Evolutionary conservation across 208 protist genomes (phyloP).

Genomic region (Trypanosoma boissoni): DNA sequence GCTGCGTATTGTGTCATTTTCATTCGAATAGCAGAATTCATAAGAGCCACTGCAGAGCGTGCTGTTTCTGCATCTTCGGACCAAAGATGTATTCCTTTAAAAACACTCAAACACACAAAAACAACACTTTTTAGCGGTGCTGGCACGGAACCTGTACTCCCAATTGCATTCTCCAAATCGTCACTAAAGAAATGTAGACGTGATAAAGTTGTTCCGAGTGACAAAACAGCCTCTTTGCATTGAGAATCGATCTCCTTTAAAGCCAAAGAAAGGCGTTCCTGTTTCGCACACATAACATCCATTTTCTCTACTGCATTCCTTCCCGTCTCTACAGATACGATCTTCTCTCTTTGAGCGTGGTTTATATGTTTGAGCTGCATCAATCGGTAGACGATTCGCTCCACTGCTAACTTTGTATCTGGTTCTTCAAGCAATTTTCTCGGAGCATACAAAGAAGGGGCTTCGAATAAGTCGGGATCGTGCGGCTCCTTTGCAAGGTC

Average conservation of each 20-base stretch:
- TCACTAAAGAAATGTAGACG: slow-evolving; percentile 85
- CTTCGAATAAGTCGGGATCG: slow-evolving; percentile 51
- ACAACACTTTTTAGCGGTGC: slow-evolving; percentile 62
- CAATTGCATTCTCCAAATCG: slow-evolving; percentile 59
- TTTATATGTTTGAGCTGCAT: slow-evolving; percentile 58
- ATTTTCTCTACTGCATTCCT: slow-evolving; percentile 28
- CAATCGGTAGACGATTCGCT: slow-evolving; percentile 69
- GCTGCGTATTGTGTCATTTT: slow-evolving; percentile 81
- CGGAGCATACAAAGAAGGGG: slow-evolving; percentile 64
- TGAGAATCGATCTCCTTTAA: slow-evolving; percentile 59
- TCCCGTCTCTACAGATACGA: slow-evolving; percentile 1
- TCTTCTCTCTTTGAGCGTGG: slow-evolving; percentile 12
- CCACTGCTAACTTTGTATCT: slow-evolving; percentile 59
- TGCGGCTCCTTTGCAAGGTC: slow-evolving; percentile 44
- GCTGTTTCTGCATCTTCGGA: slow-evolving; percentile 50
- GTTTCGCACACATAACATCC: slow-evolving; percentile 30
- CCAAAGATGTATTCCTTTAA: slow-evolving; percentile 59
- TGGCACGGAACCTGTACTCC: slow-evolving; percentile 19
- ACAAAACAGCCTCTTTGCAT: slow-evolving; percentile 36
- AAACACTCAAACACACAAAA: slow-evolving; percentile 71
- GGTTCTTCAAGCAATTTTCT: slow-evolving; percentile 64
- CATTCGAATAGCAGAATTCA: slow-evolving; percentile 64
- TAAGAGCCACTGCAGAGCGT: slow-evolving; percentile 50
- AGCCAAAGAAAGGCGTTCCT: slow-evolving; percentile 61
- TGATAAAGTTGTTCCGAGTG: slow-evolving; percentile 31